phyloP scores from a whole-genome alignment of 129 eudicot species.

The Flaveria ramosissima region DNA sequence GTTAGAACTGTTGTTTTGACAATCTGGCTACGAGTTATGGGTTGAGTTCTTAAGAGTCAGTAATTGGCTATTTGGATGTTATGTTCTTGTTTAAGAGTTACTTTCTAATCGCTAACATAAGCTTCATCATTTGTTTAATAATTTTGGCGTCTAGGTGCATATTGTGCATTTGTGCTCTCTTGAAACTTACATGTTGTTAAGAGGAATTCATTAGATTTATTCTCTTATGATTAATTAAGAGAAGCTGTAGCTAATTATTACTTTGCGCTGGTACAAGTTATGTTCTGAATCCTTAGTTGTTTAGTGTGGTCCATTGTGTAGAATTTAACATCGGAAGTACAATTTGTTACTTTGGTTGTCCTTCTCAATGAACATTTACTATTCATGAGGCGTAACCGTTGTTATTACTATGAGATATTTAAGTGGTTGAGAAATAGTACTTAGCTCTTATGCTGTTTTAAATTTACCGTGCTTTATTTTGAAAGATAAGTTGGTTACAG shows the following conservation, averaged over 20 bases:
- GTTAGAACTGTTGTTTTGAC: not conserved
- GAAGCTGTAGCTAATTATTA: not conserved
- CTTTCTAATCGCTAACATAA: not conserved
- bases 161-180: not conserved
- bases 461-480: not conserved
- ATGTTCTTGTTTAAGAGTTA: not conserved
- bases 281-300: not conserved
- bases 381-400: not conserved
- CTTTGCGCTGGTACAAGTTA: not conserved
- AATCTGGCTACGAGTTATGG: too few species aligned
- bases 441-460: slow-evolving; percentile 2
- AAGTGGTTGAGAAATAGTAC: slow-evolving; percentile 2
- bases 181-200: not conserved
- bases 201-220: not conserved
- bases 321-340: not conserved
- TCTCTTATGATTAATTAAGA: not conserved
- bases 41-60: not conserved
- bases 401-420: slow-evolving; percentile 8
- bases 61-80: not conserved
- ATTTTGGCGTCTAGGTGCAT: too few species aligned
- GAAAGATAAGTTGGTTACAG: not conserved
- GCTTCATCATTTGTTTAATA: not conserved
- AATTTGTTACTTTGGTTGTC: slow-evolving; percentile 6
- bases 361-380: not conserved
- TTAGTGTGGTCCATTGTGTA: not conserved